Percentiles rank a stretch among this genome's conserved stretches.
These are phyloP conservation scores for Raphanus raphanistrum DNA, from an alignment of 345 rosid species.

Conservation along the genomic window DNA sequence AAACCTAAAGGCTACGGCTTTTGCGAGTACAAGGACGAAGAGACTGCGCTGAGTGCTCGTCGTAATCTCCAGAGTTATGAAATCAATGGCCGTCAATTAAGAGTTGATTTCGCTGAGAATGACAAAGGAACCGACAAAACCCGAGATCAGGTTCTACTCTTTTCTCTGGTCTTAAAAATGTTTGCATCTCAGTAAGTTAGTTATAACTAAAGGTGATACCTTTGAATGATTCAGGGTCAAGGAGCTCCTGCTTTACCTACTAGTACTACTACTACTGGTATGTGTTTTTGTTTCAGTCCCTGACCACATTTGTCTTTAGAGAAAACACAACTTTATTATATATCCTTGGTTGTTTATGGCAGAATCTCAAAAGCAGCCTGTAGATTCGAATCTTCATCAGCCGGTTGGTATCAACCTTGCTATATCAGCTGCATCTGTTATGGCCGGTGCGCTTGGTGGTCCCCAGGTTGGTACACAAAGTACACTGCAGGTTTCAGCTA, in stretches of 20 bases:
- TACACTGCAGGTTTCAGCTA: conserved; percentile 52
- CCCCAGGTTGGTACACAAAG: conserved; percentile 59
- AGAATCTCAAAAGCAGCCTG: conserved; percentile 66
- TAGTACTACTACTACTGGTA: conserved; percentile 55
- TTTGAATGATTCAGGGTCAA: conserved; percentile 66
- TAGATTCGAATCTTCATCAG: conserved; percentile 59
- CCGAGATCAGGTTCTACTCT: conserved; percentile 65
- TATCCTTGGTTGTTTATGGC: conserved; percentile 12
- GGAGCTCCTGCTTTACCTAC: conserved; percentile 77
- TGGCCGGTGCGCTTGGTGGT: conserved; percentile 83
- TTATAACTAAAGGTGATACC: conserved; percentile 14
- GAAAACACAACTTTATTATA: background rate
- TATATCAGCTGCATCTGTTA: conserved; percentile 67
- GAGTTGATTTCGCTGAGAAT: conserved; percentile 99
- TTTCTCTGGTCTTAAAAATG: background rate
- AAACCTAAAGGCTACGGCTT: conserved; percentile 99
- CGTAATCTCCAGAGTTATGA: conserved; percentile 96
- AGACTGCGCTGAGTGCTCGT: conserved; percentile 96
- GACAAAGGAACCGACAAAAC: conserved; percentile 83
- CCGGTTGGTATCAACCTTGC: conserved; percentile 88
- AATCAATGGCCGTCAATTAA: conserved; percentile 91
- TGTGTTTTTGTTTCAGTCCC: conserved; percentile 27
- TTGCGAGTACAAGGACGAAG: conserved; percentile 98
- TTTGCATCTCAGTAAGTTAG: background rate
- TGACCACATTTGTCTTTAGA: background rate